Evolutionary conservation across 2,329 filamentous ascomycete species (phyloP).

Genomic region (Cladosporium cucumerinum): DNA sequence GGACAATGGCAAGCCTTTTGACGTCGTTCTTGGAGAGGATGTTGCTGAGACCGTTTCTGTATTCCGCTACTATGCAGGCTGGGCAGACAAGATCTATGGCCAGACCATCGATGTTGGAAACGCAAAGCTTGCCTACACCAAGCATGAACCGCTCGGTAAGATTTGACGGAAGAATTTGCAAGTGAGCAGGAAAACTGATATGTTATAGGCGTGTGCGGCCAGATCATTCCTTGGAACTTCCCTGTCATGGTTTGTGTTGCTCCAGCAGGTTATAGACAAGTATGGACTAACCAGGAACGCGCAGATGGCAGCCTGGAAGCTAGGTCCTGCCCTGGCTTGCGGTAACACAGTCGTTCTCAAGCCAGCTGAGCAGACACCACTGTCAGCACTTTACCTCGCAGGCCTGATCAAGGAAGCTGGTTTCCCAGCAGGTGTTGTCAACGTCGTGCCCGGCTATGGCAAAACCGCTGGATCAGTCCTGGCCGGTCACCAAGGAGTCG

Average conservation of each 20-base stretch:
- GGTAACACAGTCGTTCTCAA: conserved; percentile 59
- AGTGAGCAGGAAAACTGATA: not conserved
- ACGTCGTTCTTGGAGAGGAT: conserved; percentile 64
- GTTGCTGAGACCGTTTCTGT: conserved; percentile 61
- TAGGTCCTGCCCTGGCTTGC: conserved; percentile 62
- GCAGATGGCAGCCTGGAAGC: conserved; percentile 69
- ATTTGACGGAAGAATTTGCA: not conserved
- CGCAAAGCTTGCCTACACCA: conserved; percentile 69
- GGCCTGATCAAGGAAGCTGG: conserved; percentile 68
- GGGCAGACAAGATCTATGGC: conserved; percentile 81
- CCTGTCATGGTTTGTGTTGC: conserved; percentile 67
- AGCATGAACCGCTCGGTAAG: conserved; percentile 19
- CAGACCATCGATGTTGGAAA: conserved; percentile 73
- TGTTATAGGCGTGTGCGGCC: conserved; percentile 28
- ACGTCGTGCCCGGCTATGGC: conserved; percentile 70
- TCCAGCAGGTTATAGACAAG: not conserved
- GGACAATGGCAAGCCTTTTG: conserved; percentile 38
- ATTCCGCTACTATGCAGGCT: conserved; percentile 79
- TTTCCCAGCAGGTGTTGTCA: conserved; percentile 74
- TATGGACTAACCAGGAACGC: conserved; percentile 45
- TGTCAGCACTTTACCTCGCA: conserved; percentile 60
- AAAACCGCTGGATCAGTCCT: conserved; percentile 66
- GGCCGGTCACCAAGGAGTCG: conserved; percentile 63
- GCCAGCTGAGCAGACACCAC: conserved; percentile 56
- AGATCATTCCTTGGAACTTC: conserved; percentile 71